Evolutionary conservation across 768 basidiomycete genomes (phyloP).

Genomic region (Porphyrellus cyaneotinctus): DNA sequence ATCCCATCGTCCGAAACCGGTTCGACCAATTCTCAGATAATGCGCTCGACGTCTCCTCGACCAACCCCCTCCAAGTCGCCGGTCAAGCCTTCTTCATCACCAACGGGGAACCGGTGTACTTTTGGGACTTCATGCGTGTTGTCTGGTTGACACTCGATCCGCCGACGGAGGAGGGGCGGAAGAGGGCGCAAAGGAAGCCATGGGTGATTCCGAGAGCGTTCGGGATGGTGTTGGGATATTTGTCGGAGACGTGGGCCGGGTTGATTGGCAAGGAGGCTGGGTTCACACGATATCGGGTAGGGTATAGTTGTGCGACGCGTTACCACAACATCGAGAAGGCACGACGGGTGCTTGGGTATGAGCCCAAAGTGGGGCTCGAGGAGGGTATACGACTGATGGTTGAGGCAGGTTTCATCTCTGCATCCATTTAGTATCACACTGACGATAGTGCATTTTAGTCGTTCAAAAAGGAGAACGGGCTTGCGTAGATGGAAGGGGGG

Average conservation of each 20-base stretch:
- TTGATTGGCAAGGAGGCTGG: slow-evolving; percentile 74
- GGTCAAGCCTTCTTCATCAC: slow-evolving; percentile 96
- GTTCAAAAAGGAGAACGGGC: slow-evolving; percentile 31
- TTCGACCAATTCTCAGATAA: slow-evolving; percentile 75
- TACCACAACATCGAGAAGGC: slow-evolving; percentile 97
- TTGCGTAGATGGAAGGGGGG: slow-evolving; percentile 14
- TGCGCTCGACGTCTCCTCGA: slow-evolving; percentile 48
- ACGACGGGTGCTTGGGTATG: slow-evolving; percentile 86
- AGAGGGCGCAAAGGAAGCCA: slow-evolving; percentile 34
- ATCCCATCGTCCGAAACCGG: slow-evolving; percentile 66
- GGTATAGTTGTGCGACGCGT: slow-evolving; percentile 70
- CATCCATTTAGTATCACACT: background rate
- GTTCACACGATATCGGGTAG: slow-evolving; percentile 83
- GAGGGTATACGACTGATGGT: slow-evolving; percentile 82
- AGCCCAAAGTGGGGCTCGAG: slow-evolving; percentile 82
- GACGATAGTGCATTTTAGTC: slow-evolving; percentile 12
- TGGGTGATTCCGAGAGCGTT: slow-evolving; percentile 56
- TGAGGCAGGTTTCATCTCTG: slow-evolving; percentile 48
- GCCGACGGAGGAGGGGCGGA: slow-evolving; percentile 40
- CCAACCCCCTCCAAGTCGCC: slow-evolving; percentile 71
- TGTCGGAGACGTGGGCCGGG: slow-evolving; percentile 72
- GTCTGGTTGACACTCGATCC: slow-evolving; percentile 73
- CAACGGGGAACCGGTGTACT: slow-evolving; percentile 92
- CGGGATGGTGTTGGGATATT: slow-evolving; percentile 66
- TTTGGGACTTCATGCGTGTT: slow-evolving; percentile 88